These are phyloP conservation scores for Umbellularia californica DNA, from an alignment of 164 flowering plant species.

Conservation along the genomic window DNA sequence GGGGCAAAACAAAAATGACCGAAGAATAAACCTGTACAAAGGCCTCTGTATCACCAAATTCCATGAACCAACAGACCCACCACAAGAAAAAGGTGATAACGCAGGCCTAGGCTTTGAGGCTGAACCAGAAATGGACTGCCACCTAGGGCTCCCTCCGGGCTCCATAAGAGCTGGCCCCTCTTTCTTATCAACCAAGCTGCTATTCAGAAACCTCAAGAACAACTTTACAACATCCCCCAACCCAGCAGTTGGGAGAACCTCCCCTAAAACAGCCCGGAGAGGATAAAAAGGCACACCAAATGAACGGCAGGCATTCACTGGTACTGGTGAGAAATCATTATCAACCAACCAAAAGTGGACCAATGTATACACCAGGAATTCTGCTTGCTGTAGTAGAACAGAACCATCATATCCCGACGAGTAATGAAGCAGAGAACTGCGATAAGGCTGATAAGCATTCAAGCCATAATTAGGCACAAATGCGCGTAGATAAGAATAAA, in stretches of 20 bases:
- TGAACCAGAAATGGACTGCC: constrained; percentile 29
- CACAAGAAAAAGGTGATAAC: constrained; percentile 8
- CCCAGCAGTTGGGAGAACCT: constrained; percentile 65
- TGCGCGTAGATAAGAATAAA: constrained; percentile 60
- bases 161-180: constrained; percentile 32
- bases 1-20: constrained; percentile 75
- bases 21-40: constrained; percentile 65
- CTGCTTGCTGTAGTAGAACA: constrained; percentile 30
- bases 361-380: constrained; percentile 57
- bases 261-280: constrained; percentile 44
- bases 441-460: constrained; percentile 47
- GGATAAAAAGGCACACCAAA: constrained; percentile 43
- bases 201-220: constrained; percentile 62
- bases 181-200: constrained; percentile 18
- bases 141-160: constrained; percentile 24
- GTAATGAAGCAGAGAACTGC: constrained; percentile 66
- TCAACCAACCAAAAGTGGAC: constrained; percentile 77
- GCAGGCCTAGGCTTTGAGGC: constrained; percentile 30
- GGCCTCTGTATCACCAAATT: constrained; percentile 67
- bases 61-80: constrained; percentile 41
- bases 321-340: constrained; percentile 75
- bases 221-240: constrained; percentile 65
- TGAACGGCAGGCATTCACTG: constrained; percentile 38
- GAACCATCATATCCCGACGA: constrained; percentile 41
- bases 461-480: constrained; percentile 53